Evolutionary conservation across 371 early-diverging fungal species (phyloP), one percentile per base, ranked within the genome.

Genomic region (Mucor indicus): DNA sequence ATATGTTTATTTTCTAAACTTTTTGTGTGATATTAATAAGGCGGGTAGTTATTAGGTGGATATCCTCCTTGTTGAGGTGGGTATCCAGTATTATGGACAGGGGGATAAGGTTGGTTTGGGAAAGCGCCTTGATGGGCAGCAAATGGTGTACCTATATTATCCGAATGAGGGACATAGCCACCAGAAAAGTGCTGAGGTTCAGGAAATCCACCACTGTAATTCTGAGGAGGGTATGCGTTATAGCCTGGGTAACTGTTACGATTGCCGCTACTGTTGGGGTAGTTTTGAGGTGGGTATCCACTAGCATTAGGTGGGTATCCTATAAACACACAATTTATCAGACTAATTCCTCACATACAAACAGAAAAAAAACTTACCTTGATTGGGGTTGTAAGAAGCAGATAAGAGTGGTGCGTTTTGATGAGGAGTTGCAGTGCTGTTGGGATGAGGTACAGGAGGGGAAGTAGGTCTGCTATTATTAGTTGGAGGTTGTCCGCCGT

Each of bases 101-200:
- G 9, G 17, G 38, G 37, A n/a, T 24, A 30, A 6, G 50, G 30
- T n/a, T n/a, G n/a, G n/a, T n/a, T n/a, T 25, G 44, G 27, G 32
- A 29, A 55, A 19, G 27, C 46, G 4, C 57, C 61, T 50, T 54
- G 53, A 41, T 64, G 65, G 13, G 61, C 65, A 10, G 65, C 65
- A 54, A 60, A 64, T 8, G 65, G 65, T 11, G 61, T 53, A 9
- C 65, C 65, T 15, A 55, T 29, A 5, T 36, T 12, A 23, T 48
- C 42, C 1, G 43, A 32, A 22, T 57, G 57, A 43, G 62, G 50
- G 2, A 27, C 17, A 30, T 53, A 53, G 1, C 51, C 53, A 31
- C 44, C 23, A 12, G 62, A 16, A 10, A 50, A 54, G 20, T 54
- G 55, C 25, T 63, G 64, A 15, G 61, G 64, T 23, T 60, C 54